A percentile compares a stretch with the other conserved stretches of the same genome.
Conservation (phyloP, 371 early-diverging fungal genomes). For the Smittium mucronatum region DNA sequence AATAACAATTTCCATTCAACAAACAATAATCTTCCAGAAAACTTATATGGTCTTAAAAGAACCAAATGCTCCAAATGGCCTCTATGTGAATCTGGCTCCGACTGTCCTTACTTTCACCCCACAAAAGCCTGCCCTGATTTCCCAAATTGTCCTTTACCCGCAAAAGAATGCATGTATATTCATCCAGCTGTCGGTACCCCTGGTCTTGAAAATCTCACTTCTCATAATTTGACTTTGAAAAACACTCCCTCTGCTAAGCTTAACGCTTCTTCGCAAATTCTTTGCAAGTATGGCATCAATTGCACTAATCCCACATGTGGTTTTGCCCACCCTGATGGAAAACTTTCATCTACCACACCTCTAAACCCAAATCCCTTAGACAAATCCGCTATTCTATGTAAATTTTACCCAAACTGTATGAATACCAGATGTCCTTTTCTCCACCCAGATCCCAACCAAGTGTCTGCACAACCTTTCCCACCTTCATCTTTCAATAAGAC, state of each 20-base stretch:
- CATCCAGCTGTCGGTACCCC: background rate
- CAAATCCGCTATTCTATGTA: slow-evolving; percentile 1
- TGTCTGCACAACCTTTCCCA: background rate
- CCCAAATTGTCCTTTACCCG: background rate
- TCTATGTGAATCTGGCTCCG: background rate
- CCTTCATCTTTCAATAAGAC: background rate
- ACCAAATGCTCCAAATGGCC: slow-evolving; percentile 4
- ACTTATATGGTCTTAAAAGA: background rate
- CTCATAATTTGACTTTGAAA: background rate
- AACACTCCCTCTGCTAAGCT: background rate
- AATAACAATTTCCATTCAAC: background rate
- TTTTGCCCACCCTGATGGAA: background rate
- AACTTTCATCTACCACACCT: background rate
- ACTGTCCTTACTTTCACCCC: slow-evolving; percentile 6
- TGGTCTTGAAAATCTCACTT: background rate
- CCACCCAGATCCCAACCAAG: background rate
- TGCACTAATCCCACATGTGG: background rate
- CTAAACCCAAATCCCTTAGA: background rate
- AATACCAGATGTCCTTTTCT: background rate
- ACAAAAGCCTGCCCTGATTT: slow-evolving; percentile 5
- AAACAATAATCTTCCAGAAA: background rate
- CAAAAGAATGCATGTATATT: slow-evolving; percentile 1
- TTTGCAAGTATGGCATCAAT: slow-evolving; percentile 5
- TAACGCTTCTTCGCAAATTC: background rate
- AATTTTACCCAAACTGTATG: slow-evolving; percentile 10